These are phyloP conservation scores for Blumeriella jaapii DNA, from an alignment of 2,329 filamentous ascomycete genomes.

Conservation along the genomic window DNA sequence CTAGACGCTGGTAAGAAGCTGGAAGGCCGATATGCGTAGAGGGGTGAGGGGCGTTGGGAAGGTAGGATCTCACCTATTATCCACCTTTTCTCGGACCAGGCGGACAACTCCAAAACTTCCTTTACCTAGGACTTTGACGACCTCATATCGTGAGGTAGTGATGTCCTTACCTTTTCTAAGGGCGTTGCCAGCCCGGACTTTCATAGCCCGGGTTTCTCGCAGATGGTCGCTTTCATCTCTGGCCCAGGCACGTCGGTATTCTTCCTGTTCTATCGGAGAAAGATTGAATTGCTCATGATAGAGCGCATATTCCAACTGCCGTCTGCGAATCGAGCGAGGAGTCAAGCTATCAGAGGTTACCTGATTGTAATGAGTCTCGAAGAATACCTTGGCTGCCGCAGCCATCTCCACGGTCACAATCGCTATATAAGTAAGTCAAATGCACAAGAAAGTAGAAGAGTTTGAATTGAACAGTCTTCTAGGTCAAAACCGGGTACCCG, in stretches of 20 bases:
- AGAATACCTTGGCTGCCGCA: constrained; percentile 70
- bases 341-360: constrained; percentile 43
- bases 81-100: constrained; percentile 58
- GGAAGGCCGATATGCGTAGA: too few species aligned
- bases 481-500: too few species aligned
- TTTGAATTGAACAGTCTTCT: too few species aligned
- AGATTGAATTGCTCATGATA: constrained; percentile 33
- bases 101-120: constrained; percentile 91
- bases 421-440: constrained; percentile 13
- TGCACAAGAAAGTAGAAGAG: too few species aligned
- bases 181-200: constrained; percentile 39
- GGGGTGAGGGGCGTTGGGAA: too few species aligned
- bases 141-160: constrained; percentile 59
- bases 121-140: constrained; percentile 74
- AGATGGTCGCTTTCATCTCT: constrained; percentile 62
- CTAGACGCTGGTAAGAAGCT: too few species aligned
- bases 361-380: constrained; percentile 77
- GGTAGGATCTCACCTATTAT: background rate
- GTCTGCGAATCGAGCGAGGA: constrained; percentile 48
- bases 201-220: constrained; percentile 60
- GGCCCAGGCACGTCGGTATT: constrained; percentile 47
- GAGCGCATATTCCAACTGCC: constrained; percentile 53
- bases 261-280: constrained; percentile 38
- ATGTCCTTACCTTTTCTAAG: constrained; percentile 33
- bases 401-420: constrained; percentile 60